Evolutionary conservation across 2,329 filamentous ascomycete genomes (phyloP).

Genomic region (Lasiodiplodia gonubiensis): DNA sequence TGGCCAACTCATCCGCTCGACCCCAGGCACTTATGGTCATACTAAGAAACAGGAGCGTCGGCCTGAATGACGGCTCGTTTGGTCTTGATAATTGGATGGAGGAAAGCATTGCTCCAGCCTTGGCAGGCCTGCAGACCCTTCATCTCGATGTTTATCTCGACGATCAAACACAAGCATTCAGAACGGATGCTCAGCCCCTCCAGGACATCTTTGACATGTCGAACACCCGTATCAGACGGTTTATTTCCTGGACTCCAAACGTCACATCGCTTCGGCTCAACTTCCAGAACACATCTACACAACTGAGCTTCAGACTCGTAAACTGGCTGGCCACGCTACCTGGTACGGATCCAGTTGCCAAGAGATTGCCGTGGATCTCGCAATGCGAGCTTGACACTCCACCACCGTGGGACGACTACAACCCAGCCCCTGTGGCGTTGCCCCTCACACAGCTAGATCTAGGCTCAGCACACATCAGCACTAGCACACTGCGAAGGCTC

Average conservation of each 20-base stretch:
- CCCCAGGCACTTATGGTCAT: conserved; percentile 10
- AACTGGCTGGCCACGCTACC: not conserved
- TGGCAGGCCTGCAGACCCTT: conserved; percentile 56
- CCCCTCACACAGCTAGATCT: not conserved
- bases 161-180: not conserved
- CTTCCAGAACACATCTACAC: conserved; percentile 37
- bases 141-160: conserved; percentile 45
- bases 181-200: not conserved
- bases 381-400: not conserved
- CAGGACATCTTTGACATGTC: conserved; percentile 13
- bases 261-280: conserved; percentile 63
- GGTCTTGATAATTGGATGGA: conserved; percentile 51
- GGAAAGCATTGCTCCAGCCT: conserved; percentile 47
- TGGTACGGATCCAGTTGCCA: not conserved
- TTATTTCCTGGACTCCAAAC: conserved; percentile 50
- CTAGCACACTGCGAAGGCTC: not conserved
- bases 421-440: not conserved
- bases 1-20: not conserved
- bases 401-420: not conserved
- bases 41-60: conserved; percentile 49
- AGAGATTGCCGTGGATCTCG: not conserved
- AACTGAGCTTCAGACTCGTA: not conserved
- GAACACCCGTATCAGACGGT: conserved; percentile 39
- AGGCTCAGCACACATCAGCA: not conserved
- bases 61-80: conserved; percentile 54